These are phyloP conservation scores for Pythium plurisporium DNA, from an alignment of 352 stramenopile genomes.

Conservation along the genomic window DNA sequence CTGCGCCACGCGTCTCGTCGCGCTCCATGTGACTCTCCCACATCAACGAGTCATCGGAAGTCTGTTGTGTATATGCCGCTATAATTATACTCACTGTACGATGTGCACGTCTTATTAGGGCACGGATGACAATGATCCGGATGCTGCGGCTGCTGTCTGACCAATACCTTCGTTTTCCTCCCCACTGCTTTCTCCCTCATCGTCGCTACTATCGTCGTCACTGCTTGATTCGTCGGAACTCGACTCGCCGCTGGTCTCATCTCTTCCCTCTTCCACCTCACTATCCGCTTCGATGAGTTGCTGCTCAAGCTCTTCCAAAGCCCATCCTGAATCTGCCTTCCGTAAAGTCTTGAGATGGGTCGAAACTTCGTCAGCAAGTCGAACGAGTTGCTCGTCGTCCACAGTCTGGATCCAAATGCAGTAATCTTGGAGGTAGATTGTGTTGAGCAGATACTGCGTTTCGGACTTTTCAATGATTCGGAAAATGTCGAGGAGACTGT, in stretches of 20 bases:
- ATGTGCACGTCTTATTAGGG: no score
- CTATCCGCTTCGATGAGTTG: constrained; percentile 35
- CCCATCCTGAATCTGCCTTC: constrained; percentile 75
- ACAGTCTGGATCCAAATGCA: constrained; percentile 83
- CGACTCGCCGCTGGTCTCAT: neutral
- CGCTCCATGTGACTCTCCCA: constrained; percentile 11
- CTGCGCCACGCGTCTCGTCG: constrained; percentile 23
- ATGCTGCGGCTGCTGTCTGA: no score
- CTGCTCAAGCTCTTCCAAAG: constrained; percentile 67
- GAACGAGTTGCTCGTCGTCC: constrained; percentile 38
- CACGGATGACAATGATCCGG: no score
- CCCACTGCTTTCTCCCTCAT: constrained; percentile 1
- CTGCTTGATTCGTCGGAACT: neutral
- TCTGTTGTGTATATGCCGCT: constrained; percentile 6
- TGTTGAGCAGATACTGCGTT: constrained; percentile 95
- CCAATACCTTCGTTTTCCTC: neutral
- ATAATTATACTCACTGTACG: constrained; percentile 17
- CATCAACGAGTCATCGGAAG: no score
- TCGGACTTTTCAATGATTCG: constrained; percentile 93
- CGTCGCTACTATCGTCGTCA: constrained; percentile 2
- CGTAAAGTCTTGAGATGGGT: constrained; percentile 32
- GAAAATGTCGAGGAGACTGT: constrained; percentile 89
- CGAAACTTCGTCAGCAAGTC: constrained; percentile 33
- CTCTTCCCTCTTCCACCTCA: constrained; percentile 17
- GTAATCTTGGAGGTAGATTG: constrained; percentile 95